These are phyloP conservation scores for Backusella tarrabulga DNA, from an alignment of 192 early-diverging fungal genomes.

Conservation along the genomic window DNA sequence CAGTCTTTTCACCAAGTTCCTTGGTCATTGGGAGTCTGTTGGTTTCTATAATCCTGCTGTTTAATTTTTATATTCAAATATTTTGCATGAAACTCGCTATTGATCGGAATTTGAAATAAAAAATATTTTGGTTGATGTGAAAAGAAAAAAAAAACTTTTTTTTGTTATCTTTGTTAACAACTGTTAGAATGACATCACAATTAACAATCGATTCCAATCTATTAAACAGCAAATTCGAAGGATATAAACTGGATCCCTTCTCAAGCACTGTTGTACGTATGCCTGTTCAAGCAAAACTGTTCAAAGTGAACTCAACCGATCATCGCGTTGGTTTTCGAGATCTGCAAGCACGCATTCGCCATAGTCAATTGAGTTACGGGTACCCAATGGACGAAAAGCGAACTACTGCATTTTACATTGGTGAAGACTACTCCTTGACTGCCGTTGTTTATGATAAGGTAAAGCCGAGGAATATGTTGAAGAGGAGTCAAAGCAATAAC, in stretches of 20 bases:
- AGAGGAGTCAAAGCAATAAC: background rate
- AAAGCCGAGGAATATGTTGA: background rate
- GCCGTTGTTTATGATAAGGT: slow-evolving; percentile 40
- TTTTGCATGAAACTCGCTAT: no score
- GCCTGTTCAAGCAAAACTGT: slow-evolving; percentile 29
- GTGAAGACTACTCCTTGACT: slow-evolving; percentile 34
- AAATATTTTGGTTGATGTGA: no score
- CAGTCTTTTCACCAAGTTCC: background rate
- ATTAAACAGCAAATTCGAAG: slow-evolving; percentile 67
- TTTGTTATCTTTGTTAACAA: background rate
- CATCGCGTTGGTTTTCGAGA: slow-evolving; percentile 63
- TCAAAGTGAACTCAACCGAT: slow-evolving; percentile 39
- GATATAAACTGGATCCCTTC: slow-evolving; percentile 66
- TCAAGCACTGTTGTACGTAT: slow-evolving; percentile 32
- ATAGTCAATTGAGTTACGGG: slow-evolving; percentile 64
- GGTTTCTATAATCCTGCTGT: slow-evolving; percentile 12
- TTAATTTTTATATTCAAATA: no score
- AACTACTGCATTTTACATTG: slow-evolving; percentile 37
- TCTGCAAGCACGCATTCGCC: slow-evolving; percentile 58
- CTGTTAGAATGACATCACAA: background rate
- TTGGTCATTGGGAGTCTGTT: slow-evolving; percentile 10
- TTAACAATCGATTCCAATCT: slow-evolving; percentile 35
- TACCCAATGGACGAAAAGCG: slow-evolving; percentile 12
- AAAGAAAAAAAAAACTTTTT: background rate
- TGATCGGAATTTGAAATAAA: background rate